Percentiles rank a stretch among this genome's conserved stretches.
phyloP scores from a whole-genome alignment of 2,329 filamentous ascomycete species.

The Trichoderma sp. region DNA sequence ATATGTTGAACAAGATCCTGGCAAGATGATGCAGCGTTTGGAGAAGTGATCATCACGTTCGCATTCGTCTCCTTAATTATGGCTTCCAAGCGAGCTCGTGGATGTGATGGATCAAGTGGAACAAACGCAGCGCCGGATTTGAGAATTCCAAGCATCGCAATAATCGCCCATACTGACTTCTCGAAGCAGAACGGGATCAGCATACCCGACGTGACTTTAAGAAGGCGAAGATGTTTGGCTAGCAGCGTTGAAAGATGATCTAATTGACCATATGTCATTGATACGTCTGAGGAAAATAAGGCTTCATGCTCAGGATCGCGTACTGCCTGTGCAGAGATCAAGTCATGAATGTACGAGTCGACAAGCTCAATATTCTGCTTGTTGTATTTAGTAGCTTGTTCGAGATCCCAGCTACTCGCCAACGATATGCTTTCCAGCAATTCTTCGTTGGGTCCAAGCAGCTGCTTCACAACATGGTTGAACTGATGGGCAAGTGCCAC shows the following conservation, averaged over 20 bases:
- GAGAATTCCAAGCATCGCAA: slow-evolving; percentile 29
- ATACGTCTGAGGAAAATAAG: slow-evolving; percentile 10
- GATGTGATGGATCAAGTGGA: slow-evolving; percentile 26
- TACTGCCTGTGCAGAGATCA: neutral
- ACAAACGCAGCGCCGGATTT: slow-evolving; percentile 29
- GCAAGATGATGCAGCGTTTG: neutral
- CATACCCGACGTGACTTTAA: slow-evolving; percentile 28
- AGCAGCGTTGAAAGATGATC: neutral
- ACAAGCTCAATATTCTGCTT: neutral
- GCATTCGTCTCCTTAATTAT: slow-evolving; percentile 16
- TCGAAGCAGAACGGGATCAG: slow-evolving; percentile 20
- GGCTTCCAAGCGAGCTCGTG: neutral
- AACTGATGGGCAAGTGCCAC: neutral
- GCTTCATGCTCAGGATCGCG: slow-evolving; percentile 13
- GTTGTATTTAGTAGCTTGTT: neutral
- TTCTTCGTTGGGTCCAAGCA: neutral
- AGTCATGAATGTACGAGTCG: neutral
- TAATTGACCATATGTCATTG: slow-evolving; percentile 5
- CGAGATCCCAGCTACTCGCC: neutral
- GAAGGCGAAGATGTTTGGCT: slow-evolving; percentile 9
- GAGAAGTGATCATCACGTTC: slow-evolving; percentile 14
- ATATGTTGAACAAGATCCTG: neutral
- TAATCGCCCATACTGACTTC: slow-evolving; percentile 23
- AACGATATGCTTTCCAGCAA: neutral
- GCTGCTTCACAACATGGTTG: neutral